Evolutionary conservation across 1,139 yeast genomes (phyloP).

Genomic region (Yamadazyma sp.): DNA sequence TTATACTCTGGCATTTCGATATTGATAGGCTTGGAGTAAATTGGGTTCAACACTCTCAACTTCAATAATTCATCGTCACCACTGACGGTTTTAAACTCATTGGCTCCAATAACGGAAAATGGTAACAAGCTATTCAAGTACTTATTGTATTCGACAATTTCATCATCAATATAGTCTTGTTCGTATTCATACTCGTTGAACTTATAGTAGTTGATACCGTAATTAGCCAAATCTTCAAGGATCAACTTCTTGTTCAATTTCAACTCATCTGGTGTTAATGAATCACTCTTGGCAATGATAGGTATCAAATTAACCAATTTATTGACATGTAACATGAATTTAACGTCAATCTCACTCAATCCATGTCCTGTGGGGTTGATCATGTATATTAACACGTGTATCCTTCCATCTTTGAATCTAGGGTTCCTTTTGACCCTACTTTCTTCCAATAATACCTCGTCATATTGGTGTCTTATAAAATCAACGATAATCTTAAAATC

Average conservation of each 20-base stretch:
- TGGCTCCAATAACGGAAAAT: constrained; percentile 45
- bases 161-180: constrained; percentile 49
- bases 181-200: constrained; percentile 52
- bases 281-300: constrained; percentile 43
- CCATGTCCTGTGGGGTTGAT: constrained; percentile 52
- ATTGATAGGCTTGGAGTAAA: constrained; percentile 39
- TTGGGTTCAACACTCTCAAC: constrained; percentile 38
- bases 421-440: constrained; percentile 49
- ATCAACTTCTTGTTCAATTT: constrained; percentile 37
- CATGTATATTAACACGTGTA: constrained; percentile 47
- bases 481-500: constrained; percentile 48
- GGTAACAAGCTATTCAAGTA: constrained; percentile 44
- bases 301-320: constrained; percentile 45
- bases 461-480: constrained; percentile 50
- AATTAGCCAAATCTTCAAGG: constrained; percentile 41
- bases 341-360: constrained; percentile 41
- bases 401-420: constrained; percentile 48
- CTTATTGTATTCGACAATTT: constrained; percentile 48
- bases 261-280: constrained; percentile 39
- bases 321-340: constrained; percentile 41
- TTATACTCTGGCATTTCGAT: constrained; percentile 58
- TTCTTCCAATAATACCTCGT: constrained; percentile 50
- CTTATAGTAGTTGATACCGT: constrained; percentile 43
- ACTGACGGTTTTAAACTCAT: constrained; percentile 35
- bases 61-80: constrained; percentile 39